Conservation (phyloP, 208 protist genomes). For the Plasmodiophora brassicae region DNA sequence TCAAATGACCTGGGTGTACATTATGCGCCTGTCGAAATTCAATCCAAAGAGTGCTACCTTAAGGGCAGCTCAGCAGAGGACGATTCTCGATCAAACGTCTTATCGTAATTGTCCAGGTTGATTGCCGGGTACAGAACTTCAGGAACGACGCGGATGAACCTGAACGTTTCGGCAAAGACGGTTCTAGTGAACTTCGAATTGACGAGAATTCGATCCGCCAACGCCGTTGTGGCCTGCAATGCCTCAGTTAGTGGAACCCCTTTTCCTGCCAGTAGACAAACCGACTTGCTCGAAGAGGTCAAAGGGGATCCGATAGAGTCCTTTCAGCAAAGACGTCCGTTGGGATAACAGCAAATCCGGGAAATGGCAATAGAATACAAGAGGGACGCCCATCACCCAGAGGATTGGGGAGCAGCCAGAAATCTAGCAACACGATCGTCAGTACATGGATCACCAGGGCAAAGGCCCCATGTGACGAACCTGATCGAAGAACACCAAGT, state of each 20-base stretch:
- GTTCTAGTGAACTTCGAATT: conserved; percentile 65
- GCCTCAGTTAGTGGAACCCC: conserved; percentile 6
- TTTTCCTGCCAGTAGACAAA: conserved; percentile 42
- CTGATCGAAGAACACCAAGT: neutral
- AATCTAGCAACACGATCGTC: neutral
- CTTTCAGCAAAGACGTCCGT: conserved; percentile 54
- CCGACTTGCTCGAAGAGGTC: conserved; percentile 75
- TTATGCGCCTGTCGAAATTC: too few relatives aligned
- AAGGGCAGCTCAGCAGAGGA: neutral
- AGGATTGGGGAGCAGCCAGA: neutral
- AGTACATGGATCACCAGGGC: neutral
- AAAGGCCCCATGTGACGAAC: neutral
- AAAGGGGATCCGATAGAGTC: conserved; percentile 74
- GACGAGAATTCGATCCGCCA: conserved; percentile 66
- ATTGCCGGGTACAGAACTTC: conserved; percentile 64
- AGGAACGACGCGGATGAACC: neutral
- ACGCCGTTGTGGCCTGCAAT: conserved; percentile 43
- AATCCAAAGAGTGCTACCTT: neutral
- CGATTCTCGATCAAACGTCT: neutral
- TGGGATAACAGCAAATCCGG: conserved; percentile 78
- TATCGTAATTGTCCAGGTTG: conserved; percentile 57
- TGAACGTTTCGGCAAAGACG: conserved; percentile 51
- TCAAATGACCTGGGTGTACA: neutral
- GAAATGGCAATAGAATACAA: conserved; percentile 98
- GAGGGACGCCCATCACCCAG: neutral